Conservation (phyloP, 495 filamentous ascomycete genomes). For the Podospora australis region DNA sequence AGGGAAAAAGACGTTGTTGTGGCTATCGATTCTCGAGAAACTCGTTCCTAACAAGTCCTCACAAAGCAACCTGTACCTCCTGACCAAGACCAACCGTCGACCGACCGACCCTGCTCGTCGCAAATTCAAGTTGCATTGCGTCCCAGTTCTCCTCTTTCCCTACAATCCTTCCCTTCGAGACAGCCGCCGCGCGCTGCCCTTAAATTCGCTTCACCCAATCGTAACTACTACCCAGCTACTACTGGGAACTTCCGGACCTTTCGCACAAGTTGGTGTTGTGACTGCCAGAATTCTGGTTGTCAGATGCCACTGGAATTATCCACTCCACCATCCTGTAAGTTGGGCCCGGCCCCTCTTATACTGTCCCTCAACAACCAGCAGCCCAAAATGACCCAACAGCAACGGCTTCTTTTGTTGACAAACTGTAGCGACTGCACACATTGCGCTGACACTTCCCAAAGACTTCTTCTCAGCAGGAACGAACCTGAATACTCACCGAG, state of each 20-base stretch:
- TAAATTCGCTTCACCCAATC: neutral
- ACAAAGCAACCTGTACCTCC: neutral
- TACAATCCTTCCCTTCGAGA: conserved; percentile 1
- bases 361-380: neutral
- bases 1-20: neutral
- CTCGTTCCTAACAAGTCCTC: neutral
- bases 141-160: neutral
- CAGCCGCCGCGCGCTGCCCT: neutral
- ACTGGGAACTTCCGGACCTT: neutral
- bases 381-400: neutral
- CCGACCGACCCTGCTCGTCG: neutral
- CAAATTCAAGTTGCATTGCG: neutral
- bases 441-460: neutral
- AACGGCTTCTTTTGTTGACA: neutral
- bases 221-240: no score
- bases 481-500: neutral
- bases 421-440: no score
- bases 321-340: neutral
- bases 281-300: neutral
- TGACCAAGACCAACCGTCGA: neutral
- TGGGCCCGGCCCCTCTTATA: neutral
- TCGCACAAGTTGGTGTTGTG: neutral
- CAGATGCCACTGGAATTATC: neutral
- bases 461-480: no score
- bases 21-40: neutral